Base-by-base conservation (phyloP, 169 alveolate genomes). In the Besnoitia besnoiti region DNA sequence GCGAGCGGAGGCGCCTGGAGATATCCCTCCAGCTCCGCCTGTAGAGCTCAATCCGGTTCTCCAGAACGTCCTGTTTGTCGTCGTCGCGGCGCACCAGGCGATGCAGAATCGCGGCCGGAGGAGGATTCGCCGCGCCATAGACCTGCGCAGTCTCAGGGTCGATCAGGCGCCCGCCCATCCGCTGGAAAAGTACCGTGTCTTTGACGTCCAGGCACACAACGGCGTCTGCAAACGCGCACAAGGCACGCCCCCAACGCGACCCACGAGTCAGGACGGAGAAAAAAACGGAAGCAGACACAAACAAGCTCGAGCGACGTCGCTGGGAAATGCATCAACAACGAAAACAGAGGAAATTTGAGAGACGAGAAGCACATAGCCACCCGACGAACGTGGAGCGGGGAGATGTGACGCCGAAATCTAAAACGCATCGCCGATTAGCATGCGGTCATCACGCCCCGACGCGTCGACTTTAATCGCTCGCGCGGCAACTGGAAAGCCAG, bases 111-210 rank as follows among this genome's bases (percentile, higher is more conserved):
- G 27, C 87, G 10, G 10, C 59, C 10, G 87, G 87, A 30, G 87
- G 87, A 24, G 87, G 87, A 24, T 77, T 77, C 40, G 87, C 87
- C 0, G 55, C 61, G 21, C 87, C 87, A 55, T 77, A 77, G 33
- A 77, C 87, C 40, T 77, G 37, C 4, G 37, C 59, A 16, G 87
- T 77, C 30, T 24, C 40, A 2, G 87, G 87, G 87, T 77, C 59
- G 61, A 77, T 27, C 21, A 77, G 87, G 24, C 87, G 87, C 39
- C 87, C 49, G 12, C 87, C 59, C 87, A 77, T 30, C 33, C 87
- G 87, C 87, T 77, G 40, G 61, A 37, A 42, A 3, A 77, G 59
- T n/a, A 77, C 87, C 16, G 87, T 55, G 87, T 77, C 87, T 0
- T 27, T 21, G 59, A 77, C 87, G n/a, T 77, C 59, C 59, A 77